Evolutionary conservation across 306 rosid genomes (phyloP), one percentile per base, ranked within the genome.

Genomic region (Inga leiocalycina): DNA sequence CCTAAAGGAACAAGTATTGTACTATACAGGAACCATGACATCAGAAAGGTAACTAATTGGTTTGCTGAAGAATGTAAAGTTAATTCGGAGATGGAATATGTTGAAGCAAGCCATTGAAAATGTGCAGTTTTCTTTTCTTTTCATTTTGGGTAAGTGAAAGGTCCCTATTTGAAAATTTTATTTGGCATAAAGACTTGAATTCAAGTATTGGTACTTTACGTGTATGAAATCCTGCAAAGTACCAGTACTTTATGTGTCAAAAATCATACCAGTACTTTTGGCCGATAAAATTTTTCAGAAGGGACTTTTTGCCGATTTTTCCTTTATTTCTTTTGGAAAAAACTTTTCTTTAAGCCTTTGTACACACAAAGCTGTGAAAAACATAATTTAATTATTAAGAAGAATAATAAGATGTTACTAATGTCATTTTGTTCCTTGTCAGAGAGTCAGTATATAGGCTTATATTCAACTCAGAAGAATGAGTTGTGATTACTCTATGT

Each of bases 1-100:
- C 99, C 99, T 76, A 96, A 96, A 87, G 98, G 99, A 93, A 93
- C 98, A 37, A 96, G 98, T 67, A 54, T 90, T 74, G 93, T 96
- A 78, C 87, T 96, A 69, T 96, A 92, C 83, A 87, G 96, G 83
- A 92, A 93, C 88, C 99, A 91, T 88, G 97, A 91, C 49, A 92
- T 93, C 84, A 88, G 99, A 89, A 93, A 96, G 99, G 99, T 92
- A 90, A 84, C 67, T 67, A 72, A 68, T 71, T 86, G 74, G 34
- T 79, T 78, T 80, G 69, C 22, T 54, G 48, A 65, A 85, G 62
- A 48, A 35, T 30, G n/a, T 76, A 35, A 22, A 41, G 35, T 71
- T 45, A n/a, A 74, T 64, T 10, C 12, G 17, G 76, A 35, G 75
- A 64, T 51, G 76, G 65, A 79, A 69, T 76, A 65, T 83, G 61